These are phyloP conservation scores for Colletotrichum theobromicola DNA, from an alignment of 2,329 filamentous ascomycete species.

Conservation along the genomic window DNA sequence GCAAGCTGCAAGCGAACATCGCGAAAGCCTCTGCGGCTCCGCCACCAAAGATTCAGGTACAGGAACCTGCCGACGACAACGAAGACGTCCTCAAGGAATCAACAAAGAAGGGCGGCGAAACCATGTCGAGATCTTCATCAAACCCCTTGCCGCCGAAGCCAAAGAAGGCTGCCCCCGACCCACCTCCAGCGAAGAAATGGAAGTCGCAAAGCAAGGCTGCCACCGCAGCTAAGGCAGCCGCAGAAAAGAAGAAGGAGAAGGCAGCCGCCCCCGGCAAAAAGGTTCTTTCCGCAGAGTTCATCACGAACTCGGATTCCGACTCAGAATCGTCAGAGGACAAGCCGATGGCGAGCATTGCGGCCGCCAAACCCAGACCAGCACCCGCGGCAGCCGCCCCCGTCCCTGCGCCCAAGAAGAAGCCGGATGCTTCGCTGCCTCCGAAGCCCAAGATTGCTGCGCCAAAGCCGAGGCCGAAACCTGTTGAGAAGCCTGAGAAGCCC, in stretches of 20 bases:
- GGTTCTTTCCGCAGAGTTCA: constrained; percentile 60
- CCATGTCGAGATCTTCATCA: constrained; percentile 55
- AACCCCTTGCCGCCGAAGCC: constrained; percentile 55
- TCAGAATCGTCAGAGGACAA: constrained; percentile 61
- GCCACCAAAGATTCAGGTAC: constrained; percentile 54
- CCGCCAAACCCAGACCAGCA: constrained; percentile 31
- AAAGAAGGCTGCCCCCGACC: constrained; percentile 60
- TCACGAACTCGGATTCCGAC: constrained; percentile 62
- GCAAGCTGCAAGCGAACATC: constrained; percentile 64
- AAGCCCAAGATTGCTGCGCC: constrained; percentile 34
- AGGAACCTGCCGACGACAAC: constrained; percentile 52
- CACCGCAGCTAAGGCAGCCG: constrained; percentile 38
- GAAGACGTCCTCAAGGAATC: constrained; percentile 33
- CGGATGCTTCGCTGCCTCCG: constrained; percentile 24
- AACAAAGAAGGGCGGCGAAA: constrained; percentile 40
- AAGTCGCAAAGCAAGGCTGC: constrained; percentile 40
- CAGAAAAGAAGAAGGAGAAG: constrained; percentile 48
- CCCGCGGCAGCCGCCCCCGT: constrained; percentile 26
- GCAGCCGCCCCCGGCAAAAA: constrained; percentile 38
- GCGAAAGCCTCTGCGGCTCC: constrained; percentile 51
- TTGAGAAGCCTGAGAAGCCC: constrained; percentile 27
- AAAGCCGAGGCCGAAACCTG: constrained; percentile 36
- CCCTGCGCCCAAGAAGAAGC: constrained; percentile 32
- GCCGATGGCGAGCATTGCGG: constrained; percentile 41
- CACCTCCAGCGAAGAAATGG: constrained; percentile 59